Evolutionary conservation across 2,329 filamentous ascomycete species (phyloP).

Genomic region (Hypoxylon sp.): DNA sequence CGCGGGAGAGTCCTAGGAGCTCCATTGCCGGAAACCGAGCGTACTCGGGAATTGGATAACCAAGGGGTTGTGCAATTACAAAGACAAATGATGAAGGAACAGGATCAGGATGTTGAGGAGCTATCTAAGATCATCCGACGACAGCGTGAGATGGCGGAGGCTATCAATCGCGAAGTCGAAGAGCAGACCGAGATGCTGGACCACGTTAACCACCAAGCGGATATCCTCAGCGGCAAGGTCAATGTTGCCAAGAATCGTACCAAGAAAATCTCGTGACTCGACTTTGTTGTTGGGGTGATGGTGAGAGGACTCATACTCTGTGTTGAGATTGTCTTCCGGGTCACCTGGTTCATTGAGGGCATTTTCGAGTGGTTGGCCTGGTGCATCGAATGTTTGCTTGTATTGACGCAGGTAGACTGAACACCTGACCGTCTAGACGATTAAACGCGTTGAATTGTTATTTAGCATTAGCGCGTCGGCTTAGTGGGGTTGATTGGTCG

Average conservation of each 20-base stretch:
- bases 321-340: conserved; percentile 39
- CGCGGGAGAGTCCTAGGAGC: conserved; percentile 79
- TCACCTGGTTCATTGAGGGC: conserved; percentile 39
- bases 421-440: not conserved
- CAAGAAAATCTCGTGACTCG: conserved; percentile 70
- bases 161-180: conserved; percentile 81
- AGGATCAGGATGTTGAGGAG: conserved; percentile 80
- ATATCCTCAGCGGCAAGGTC: conserved; percentile 77
- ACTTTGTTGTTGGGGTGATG: conserved; percentile 29
- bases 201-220: conserved; percentile 75
- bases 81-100: conserved; percentile 79
- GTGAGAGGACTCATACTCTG: conserved; percentile 38
- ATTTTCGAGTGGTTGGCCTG: conserved; percentile 45
- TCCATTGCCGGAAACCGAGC: conserved; percentile 80
- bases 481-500: conserved; percentile 13
- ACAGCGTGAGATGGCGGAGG: conserved; percentile 83
- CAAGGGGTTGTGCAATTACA: conserved; percentile 81
- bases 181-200: conserved; percentile 80
- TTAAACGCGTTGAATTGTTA: conserved; percentile 2
- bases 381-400: conserved; percentile 40
- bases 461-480: conserved; percentile 18
- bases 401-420: conserved; percentile 35
- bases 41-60: conserved; percentile 84
- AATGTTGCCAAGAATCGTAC: conserved; percentile 81
- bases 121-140: conserved; percentile 78